Evolutionary conservation across 441 rosid genomes (phyloP).

Genomic region (Caryocar brasiliense): DNA sequence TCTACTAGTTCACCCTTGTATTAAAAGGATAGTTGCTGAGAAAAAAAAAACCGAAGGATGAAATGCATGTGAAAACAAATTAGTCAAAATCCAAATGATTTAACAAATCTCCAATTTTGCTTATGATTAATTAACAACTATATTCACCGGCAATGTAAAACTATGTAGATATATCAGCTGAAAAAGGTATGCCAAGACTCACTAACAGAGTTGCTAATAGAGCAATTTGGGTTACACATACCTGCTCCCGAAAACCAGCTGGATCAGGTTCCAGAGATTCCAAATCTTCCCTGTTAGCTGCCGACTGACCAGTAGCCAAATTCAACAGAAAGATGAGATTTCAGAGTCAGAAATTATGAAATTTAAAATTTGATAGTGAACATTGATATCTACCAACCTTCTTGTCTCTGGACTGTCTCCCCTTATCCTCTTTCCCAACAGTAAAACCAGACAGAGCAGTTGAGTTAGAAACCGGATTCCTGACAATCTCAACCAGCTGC

Average conservation of each 20-base stretch:
- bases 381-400: slow-evolving; percentile 35
- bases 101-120: too few species aligned
- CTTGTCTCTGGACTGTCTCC: slow-evolving; percentile 53
- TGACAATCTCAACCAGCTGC: slow-evolving; percentile 71
- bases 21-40: too few species aligned
- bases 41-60: too few species aligned
- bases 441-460: slow-evolving; percentile 31
- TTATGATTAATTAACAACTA: too few species aligned
- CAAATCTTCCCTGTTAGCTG: slow-evolving; percentile 46
- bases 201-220: too few species aligned
- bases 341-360: slow-evolving; percentile 7
- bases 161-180: too few species aligned
- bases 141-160: too few species aligned
- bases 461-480: slow-evolving; percentile 51
- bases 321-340: slow-evolving; percentile 15
- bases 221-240: too few species aligned
- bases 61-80: too few species aligned
- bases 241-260: slow-evolving; percentile 75
- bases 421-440: slow-evolving; percentile 62
- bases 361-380: not conserved
- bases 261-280: slow-evolving; percentile 72
- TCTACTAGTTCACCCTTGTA: too few species aligned
- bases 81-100: too few species aligned
- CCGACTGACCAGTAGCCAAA: slow-evolving; percentile 41
- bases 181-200: too few species aligned